These are phyloP conservation scores for Aspergillus uvarum DNA, from an alignment of 2,329 filamentous ascomycete species.

Conservation along the genomic window DNA sequence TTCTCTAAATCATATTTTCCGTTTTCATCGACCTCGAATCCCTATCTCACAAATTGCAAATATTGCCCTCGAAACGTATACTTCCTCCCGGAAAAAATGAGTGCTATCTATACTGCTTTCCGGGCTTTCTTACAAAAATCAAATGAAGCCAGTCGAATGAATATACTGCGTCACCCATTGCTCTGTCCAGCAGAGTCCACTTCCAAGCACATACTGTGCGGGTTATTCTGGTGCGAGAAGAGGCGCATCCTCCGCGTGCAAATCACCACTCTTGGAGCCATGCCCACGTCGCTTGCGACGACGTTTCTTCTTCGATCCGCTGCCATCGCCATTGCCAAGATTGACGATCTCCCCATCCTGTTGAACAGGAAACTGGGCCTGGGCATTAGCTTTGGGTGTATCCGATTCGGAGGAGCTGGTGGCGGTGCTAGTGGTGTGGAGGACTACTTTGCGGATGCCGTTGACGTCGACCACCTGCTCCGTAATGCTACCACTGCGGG, in stretches of 20 bases:
- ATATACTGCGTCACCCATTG: not conserved
- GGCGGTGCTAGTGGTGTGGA: constrained; percentile 68
- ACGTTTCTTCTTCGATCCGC: constrained; percentile 26
- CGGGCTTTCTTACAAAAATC: not conserved
- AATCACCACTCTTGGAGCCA: constrained; percentile 10
- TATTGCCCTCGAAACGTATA: not conserved
- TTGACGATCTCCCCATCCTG: constrained; percentile 16
- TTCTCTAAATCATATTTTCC: not conserved
- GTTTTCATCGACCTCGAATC: not conserved
- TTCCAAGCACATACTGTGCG: not conserved
- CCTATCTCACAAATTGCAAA: not conserved
- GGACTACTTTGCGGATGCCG: constrained; percentile 72
- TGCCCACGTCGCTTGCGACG: constrained; percentile 24
- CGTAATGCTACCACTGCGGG: constrained; percentile 73
- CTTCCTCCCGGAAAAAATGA: not conserved
- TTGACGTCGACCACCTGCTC: constrained; percentile 74
- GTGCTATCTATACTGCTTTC: not conserved
- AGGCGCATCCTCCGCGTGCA: constrained; percentile 15
- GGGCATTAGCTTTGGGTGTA: not conserved
- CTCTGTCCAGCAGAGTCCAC: constrained; percentile 23
- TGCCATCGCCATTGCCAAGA: constrained; percentile 10
- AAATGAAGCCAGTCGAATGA: not conserved
- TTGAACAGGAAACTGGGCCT: constrained; percentile 13
- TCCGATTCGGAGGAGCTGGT: constrained; percentile 50
- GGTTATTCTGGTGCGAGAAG: constrained; percentile 12